Evolutionary conservation across 2,329 filamentous ascomycete genomes (phyloP).

Genomic region (Nemania sp.): DNA sequence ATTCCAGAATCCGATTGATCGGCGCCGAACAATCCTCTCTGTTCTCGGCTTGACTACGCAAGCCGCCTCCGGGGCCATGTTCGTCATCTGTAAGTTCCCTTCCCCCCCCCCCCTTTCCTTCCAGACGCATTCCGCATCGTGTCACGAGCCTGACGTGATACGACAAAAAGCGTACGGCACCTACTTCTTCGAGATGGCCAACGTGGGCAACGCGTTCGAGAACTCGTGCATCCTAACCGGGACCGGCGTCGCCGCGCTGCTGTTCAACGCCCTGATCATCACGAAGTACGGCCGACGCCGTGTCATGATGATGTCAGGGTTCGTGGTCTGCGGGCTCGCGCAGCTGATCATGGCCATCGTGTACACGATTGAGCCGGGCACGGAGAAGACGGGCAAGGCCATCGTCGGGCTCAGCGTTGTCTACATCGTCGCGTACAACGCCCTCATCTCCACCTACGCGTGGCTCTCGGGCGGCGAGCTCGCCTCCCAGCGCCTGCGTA

Average conservation of each 20-base stretch:
- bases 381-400: slow-evolving; percentile 47
- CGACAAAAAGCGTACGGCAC: slow-evolving; percentile 56
- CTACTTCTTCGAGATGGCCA: slow-evolving; percentile 65
- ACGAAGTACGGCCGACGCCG: slow-evolving; percentile 58
- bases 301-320: slow-evolving; percentile 55
- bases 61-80: slow-evolving; percentile 60
- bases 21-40: slow-evolving; percentile 54
- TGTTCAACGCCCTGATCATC: slow-evolving; percentile 58
- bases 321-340: slow-evolving; percentile 56
- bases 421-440: slow-evolving; percentile 60
- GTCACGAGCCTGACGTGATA: slow-evolving; percentile 3
- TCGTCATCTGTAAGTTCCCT: slow-evolving; percentile 56
- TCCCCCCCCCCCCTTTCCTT: too few species aligned
- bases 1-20: slow-evolving; percentile 56
- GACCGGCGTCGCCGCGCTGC: slow-evolving; percentile 59
- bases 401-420: slow-evolving; percentile 58
- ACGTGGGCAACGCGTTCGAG: slow-evolving; percentile 58
- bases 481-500: slow-evolving; percentile 59
- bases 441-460: slow-evolving; percentile 59
- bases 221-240: slow-evolving; percentile 60
- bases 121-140: neutral
- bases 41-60: slow-evolving; percentile 55
- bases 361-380: slow-evolving; percentile 51
- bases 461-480: slow-evolving; percentile 63
- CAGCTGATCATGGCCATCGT: slow-evolving; percentile 59